A percentile compares a stretch with the other conserved stretches of the same genome.
Conservation (phyloP, 129 eudicot species). For the Lonicera japonica region DNA sequence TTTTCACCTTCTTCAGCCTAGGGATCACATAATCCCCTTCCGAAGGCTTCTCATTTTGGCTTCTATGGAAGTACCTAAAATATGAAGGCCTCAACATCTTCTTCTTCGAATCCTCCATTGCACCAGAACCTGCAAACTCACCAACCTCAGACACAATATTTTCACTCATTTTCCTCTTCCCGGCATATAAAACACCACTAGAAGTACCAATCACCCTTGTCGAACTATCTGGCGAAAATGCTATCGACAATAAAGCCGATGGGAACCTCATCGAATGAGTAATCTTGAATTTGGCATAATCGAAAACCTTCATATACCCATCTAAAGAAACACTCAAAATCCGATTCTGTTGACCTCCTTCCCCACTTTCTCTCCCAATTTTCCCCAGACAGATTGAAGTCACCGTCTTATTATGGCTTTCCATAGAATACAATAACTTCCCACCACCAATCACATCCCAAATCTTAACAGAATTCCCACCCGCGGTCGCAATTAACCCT, state of each 20-base stretch:
- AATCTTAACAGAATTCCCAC: constrained; percentile 75
- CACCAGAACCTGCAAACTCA: constrained; percentile 17
- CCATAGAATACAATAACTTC: constrained; percentile 66
- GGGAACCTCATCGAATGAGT: constrained; percentile 80
- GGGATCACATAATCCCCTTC: constrained; percentile 66
- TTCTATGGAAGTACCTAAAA: constrained; percentile 78
- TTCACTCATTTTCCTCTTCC: constrained; percentile 54
- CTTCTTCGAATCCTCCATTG: constrained; percentile 28
- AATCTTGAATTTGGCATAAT: constrained; percentile 62
- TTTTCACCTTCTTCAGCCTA: constrained; percentile 71
- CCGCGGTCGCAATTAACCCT: constrained; percentile 80
- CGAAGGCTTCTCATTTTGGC: constrained; percentile 72
- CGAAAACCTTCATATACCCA: constrained; percentile 86
- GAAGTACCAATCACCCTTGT: constrained; percentile 74
- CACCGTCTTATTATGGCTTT: constrained; percentile 82
- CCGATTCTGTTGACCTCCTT: constrained; percentile 49
- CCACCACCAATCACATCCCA: constrained; percentile 99
- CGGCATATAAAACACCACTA: constrained; percentile 67
- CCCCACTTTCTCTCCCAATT: constrained; percentile 39
- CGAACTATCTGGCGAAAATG: constrained; percentile 66
- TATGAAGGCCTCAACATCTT: constrained; percentile 59
- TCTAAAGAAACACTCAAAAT: constrained; percentile 82
- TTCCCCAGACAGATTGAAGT: constrained; percentile 71
- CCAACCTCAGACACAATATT: constrained; percentile 27
- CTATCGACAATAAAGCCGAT: constrained; percentile 60